Base-by-base conservation (phyloP, 768 basidiomycete genomes). In the Pleurotus eryngii region DNA sequence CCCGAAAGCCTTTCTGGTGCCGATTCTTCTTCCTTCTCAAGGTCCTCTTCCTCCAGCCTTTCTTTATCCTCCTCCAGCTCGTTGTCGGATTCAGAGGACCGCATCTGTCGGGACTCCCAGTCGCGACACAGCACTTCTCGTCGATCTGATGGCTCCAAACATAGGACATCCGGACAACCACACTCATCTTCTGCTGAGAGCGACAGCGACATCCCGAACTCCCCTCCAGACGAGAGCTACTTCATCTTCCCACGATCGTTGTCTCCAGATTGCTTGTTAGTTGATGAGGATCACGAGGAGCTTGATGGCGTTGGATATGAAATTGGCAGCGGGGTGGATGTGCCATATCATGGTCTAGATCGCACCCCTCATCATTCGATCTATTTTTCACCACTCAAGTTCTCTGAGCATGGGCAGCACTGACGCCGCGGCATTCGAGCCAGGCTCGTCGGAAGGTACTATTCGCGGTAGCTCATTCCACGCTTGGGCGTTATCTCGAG, bases 381-480 rank as follows among this genome's bases (percentile, higher is more conserved):
- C 39, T 54, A 54, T 24, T 54, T 54, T 54, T 37, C 37, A 54
- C 39, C 51, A 39, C 51, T 40, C 51, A 17, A 54, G 22, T 42
- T 54, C 51, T 4, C 51, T 54, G 18, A 39, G 51, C 39, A 54
- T 54, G 51, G 51, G 51, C 27, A 54, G 26, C 51, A 22, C 51
- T 37, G 51, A 54, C 9, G 22, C 51, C 9, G 30, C 30, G 8
- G n/a, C 39, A 22, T 69, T 75, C 46, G 67, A 77, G 58, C 73
- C 79, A n/a, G 73, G 76, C n/a, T 76, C 77, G 12, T 78, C 81
- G 27, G 71, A 70, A 24, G 79, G 72, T 43, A 80, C 78, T 22
- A 74, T 79, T 55, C 69, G 77, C 18, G 51, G 51, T 22, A 68
- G 68, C 37, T 64, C 68, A 26, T 55, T 65, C 59, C 49, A 51